Evolutionary conservation across 768 basidiomycete species (phyloP), one percentile per base, ranked within the genome.

Genomic region (Pisolithus microcarpus): DNA sequence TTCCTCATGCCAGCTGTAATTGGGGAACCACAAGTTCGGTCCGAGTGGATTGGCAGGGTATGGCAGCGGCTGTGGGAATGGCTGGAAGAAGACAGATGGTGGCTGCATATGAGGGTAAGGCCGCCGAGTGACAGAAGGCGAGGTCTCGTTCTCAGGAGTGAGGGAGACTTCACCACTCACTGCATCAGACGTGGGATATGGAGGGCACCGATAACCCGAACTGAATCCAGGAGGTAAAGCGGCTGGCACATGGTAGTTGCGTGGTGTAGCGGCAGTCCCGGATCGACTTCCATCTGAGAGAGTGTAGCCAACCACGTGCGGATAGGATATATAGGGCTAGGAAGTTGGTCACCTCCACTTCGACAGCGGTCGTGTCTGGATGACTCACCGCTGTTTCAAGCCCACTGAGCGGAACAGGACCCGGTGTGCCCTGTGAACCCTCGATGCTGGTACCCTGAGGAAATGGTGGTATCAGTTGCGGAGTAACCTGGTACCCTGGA

Each of bases 131-230:
- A 63, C 58, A 39, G 69, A 49, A 48, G 61, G 58, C 54, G 63
- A 67, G 38, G 61, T 54, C 48, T 66, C 65, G 13, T 60, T 46
- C 42, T 57, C 63, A 4, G 59, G 37, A 48, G 57, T 37, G 48
- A 45, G 39, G 55, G 59, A 48, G 34, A 39, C 24, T 59, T 56
- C 15, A n/a, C 58, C 52, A 24, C 62, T 55, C 52, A 71, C 72
- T 51, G 65, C 67, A 45, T 71, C 68, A 21, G 81, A 62, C 79
- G 86, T 75, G 21, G 86, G 77, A 38, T 86, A 77, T 26, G 87
- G 71, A n/a, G 79, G 79, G 5, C 86, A 84, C 46, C 84, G 81
- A 50, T 85, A 82, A 49, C 81, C 80, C 53, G 86, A 84, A 48
- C 85, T 78, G 59, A 87, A 88, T 2, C 84, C 82, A 0, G 80